Percentiles rank a stretch among this genome's conserved stretches.
Conservation (phyloP, 2,329 filamentous ascomycete genomes). For the Claviceps sp. region DNA sequence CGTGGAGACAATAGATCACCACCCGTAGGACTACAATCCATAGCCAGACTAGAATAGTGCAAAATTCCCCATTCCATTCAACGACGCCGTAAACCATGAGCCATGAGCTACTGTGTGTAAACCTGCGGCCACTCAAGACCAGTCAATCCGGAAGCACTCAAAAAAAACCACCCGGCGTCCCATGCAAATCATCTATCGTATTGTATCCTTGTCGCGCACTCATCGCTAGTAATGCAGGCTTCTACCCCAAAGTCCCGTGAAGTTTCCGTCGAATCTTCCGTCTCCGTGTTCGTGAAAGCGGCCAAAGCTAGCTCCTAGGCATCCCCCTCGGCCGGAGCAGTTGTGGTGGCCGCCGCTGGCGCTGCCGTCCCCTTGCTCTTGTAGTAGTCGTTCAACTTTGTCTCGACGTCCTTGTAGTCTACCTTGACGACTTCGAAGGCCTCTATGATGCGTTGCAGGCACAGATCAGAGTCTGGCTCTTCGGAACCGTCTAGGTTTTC, state of each 20-base stretch:
- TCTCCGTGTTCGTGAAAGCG: not conserved
- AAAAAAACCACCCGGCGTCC: not conserved
- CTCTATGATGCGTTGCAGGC: constrained; percentile 55
- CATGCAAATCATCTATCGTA: not conserved
- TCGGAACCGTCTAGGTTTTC: constrained; percentile 64
- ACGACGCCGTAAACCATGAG: not conserved
- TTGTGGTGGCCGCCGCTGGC: too few relatives aligned
- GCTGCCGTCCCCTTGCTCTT: constrained; percentile 9
- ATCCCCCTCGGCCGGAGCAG: constrained; percentile 7
- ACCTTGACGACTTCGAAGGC: constrained; percentile 59
- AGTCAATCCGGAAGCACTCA: not conserved
- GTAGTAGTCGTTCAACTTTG: constrained; percentile 56
- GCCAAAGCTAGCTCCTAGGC: constrained; percentile 8
- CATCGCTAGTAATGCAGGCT: not conserved
- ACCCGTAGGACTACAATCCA: too few relatives aligned
- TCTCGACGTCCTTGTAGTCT: constrained; percentile 65
- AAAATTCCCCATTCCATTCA: not conserved
- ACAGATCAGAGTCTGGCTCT: constrained; percentile 53
- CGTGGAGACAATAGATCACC: too few relatives aligned
- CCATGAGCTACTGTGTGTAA: not conserved
- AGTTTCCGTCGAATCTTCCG: not conserved
- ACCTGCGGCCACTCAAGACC: not conserved
- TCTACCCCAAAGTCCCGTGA: not conserved
- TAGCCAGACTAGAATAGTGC: too few relatives aligned
- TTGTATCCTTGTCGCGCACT: not conserved